Percentiles rank a stretch among this genome's conserved stretches.
Evolutionary conservation across 2,329 filamentous ascomycete species (phyloP).

Genomic region (Thielaviopsis ethacetica): DNA sequence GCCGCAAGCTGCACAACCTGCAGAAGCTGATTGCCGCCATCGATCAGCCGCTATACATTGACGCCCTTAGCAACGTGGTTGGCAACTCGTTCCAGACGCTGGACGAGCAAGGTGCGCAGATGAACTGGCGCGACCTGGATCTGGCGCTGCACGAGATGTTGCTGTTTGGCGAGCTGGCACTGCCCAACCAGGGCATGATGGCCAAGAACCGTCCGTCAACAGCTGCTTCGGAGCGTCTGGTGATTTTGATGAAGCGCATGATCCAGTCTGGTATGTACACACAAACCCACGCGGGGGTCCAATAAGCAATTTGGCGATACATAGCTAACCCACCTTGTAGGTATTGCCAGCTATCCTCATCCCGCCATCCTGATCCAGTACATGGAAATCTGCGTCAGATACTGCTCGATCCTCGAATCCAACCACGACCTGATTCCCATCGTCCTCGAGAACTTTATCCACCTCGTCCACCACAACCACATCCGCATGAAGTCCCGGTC

Average conservation of each 20-base stretch:
- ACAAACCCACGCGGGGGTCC: too few species aligned
- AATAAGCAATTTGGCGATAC: background rate
- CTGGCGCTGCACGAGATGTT: conserved; percentile 91
- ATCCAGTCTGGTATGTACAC: conserved; percentile 57
- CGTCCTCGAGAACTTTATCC: conserved; percentile 81
- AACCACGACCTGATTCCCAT: conserved; percentile 68
- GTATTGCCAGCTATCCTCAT: conserved; percentile 71
- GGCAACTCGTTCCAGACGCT: conserved; percentile 71
- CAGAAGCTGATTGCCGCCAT: conserved; percentile 87
- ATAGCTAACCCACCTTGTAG: conserved; percentile 25
- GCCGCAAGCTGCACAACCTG: conserved; percentile 74
- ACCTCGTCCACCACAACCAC: conserved; percentile 74
- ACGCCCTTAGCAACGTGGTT: conserved; percentile 77
- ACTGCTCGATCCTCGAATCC: conserved; percentile 80
- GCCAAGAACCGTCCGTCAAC: conserved; percentile 69
- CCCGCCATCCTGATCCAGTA: conserved; percentile 89
- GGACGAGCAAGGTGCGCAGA: conserved; percentile 51
- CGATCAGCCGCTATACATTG: conserved; percentile 75
- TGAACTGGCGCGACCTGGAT: conserved; percentile 93
- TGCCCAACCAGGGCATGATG: conserved; percentile 74
- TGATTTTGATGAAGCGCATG: conserved; percentile 91
- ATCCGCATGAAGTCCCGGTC: conserved; percentile 77
- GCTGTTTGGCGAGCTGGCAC: conserved; percentile 84
- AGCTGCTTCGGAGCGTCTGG: conserved; percentile 62
- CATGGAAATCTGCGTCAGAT: conserved; percentile 96